Base-by-base conservation (phyloP, 2,329 filamentous ascomycete species). In the Diaporthe helianthi region DNA sequence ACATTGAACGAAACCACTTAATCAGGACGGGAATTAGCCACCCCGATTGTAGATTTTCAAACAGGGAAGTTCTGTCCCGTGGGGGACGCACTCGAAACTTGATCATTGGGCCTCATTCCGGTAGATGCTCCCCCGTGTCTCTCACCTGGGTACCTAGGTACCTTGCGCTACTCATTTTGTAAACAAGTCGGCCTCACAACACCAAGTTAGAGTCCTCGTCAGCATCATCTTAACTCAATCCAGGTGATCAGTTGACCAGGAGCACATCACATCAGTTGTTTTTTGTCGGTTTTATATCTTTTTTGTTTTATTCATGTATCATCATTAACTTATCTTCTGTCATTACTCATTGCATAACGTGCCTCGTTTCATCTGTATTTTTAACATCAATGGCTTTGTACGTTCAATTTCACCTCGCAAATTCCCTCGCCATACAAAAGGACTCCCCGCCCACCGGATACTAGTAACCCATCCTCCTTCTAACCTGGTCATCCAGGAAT, bases 401-500 rank as follows among this genome's bases (percentile, higher is more conserved):
- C 2, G 36, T 63, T 36, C 29, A 24, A 49, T 63, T 58, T 49
- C 29, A 24, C 4, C n/a, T 24, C 58, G 12, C 29, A 49, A 5
- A 9, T 26, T 49, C 5, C 26, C 10, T n/a, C 33, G 24, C 24
- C 4, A 36, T 49, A 24, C n/a, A 49, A 24, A 19, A 17, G 13
- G 24, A 36, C n/a, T 24, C 36, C n/a, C n/a, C 7, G 33, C 13
- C 24, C 49, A 65, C 36, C 4, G 1, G 13, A 24, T 61, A 61
- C 26, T 31, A n/a, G 8, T n/a, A 47, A 19, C 84, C 83, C 73
- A 86, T 83, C 73, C 90, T 83, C 73, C 91, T 88, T 55, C 85
- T 80, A 41, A 89, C 82, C 74, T 86, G 87, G 26, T 72, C 73
- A 51, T 85, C 82, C 47, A 97, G 79, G 72, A 90, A 90, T 29